These are phyloP conservation scores for Agaricus blazei DNA, from an alignment of 768 basidiomycete genomes.

Conservation along the genomic window DNA sequence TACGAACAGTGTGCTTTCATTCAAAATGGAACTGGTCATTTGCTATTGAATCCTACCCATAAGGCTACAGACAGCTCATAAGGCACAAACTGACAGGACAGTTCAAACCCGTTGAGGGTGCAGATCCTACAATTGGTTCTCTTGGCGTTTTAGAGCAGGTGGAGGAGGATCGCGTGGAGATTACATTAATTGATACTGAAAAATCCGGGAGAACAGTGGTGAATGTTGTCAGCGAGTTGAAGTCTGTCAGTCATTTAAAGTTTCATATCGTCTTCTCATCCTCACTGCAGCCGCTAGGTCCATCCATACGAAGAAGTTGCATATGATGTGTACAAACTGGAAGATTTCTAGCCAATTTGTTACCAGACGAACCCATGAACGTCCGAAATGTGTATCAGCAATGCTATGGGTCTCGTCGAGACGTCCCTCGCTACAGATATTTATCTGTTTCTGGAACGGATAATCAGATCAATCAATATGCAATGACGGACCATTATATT, in stretches of 20 bases:
- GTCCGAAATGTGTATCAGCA: too few relatives aligned
- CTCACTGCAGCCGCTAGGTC: slow-evolving; percentile 23
- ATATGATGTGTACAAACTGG: slow-evolving; percentile 49
- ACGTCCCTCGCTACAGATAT: too few relatives aligned
- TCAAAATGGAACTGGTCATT: slow-evolving; percentile 45
- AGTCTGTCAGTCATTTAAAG: slow-evolving; percentile 30
- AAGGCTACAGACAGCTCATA: neutral
- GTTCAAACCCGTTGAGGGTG: slow-evolving; percentile 34
- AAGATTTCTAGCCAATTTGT: slow-evolving; percentile 27
- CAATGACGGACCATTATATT: too few relatives aligned
- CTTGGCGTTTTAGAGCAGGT: slow-evolving; percentile 39
- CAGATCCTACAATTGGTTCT: slow-evolving; percentile 41
- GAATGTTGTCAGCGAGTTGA: slow-evolving; percentile 37
- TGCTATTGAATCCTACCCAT: neutral
- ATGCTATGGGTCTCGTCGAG: neutral
- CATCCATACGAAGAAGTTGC: slow-evolving; percentile 58
- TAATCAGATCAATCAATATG: too few relatives aligned
- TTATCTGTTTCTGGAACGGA: too few relatives aligned
- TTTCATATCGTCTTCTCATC: neutral
- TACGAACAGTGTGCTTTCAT: slow-evolving; percentile 54
- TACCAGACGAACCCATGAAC: neutral
- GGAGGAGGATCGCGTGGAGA: slow-evolving; percentile 50
- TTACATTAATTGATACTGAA: slow-evolving; percentile 35
- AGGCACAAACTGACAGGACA: slow-evolving; percentile 29
- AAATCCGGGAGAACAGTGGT: slow-evolving; percentile 29